Conservation (phyloP, 2,329 filamentous ascomycete species). For the Magnaporthales sp. region DNA sequence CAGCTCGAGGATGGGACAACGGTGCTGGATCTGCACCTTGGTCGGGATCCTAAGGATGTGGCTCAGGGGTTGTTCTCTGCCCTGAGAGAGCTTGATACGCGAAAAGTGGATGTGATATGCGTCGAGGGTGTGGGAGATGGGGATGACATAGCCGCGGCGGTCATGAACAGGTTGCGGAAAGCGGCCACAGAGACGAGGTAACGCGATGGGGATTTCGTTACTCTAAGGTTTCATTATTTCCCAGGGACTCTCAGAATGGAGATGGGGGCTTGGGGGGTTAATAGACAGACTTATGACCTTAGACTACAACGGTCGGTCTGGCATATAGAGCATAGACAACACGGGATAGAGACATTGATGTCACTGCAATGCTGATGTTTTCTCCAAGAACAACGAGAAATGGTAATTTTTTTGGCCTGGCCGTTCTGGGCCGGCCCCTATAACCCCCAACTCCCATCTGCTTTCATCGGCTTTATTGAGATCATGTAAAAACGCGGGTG, state of each 20-base stretch:
- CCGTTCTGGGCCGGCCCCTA: constrained; percentile 2
- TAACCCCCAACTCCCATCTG: constrained; percentile 15
- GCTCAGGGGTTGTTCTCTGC: constrained; percentile 84
- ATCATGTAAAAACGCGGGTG: neutral
- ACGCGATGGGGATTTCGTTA: neutral
- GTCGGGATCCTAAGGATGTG: constrained; percentile 61
- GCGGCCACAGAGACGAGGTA: constrained; percentile 54
- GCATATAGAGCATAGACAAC: neutral
- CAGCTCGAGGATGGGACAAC: constrained; percentile 24
- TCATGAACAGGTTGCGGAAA: constrained; percentile 78
- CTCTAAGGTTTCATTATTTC: neutral
- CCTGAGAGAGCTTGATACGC: constrained; percentile 73
- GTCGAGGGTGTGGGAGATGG: constrained; percentile 81
- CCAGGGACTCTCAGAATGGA: neutral
- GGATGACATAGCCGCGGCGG: constrained; percentile 74
- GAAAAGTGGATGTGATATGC: constrained; percentile 73
- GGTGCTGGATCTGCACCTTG: constrained; percentile 65
- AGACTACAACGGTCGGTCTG: neutral
- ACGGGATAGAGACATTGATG: neutral
- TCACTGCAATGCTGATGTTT: neutral
- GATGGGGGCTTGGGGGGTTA: neutral
- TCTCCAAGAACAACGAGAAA: neutral
- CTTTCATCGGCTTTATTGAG: constrained; percentile 4
- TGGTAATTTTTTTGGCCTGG: neutral
- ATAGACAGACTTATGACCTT: neutral